Base-by-base conservation (phyloP, 495 filamentous ascomycete genomes). In the Penicillium cinerascens region DNA sequence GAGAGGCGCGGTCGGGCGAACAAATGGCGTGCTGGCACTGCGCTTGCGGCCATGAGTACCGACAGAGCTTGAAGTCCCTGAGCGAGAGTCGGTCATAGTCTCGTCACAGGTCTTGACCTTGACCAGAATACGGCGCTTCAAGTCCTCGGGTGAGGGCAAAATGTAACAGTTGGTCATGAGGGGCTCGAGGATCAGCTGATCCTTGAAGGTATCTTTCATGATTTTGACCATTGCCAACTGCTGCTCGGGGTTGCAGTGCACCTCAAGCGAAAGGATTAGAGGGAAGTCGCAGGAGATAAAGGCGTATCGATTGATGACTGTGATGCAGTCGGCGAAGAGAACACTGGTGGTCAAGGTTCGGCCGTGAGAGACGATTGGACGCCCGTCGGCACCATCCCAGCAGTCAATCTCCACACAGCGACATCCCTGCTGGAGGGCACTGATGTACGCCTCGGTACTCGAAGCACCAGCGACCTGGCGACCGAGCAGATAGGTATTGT, bases 371-470 rank as follows among this genome's bases (percentile, higher is more conserved):
- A 98, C 93, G 46, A 89, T 81, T 6, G 93, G 93, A 52, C 87
- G 82, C 27, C 87, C 89, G 60, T 95, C 87, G 23, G 79, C 75
- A 13, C 93, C 93, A 72, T 98, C 89, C 93, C 93, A 97, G 67
- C 92, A 97, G 72, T 98, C 93, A 40, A 98, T 88, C 70, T 98
- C 93, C 43, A 98, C 83, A 67, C 93, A 97, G 47, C 93, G 87
- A 65, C 93, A 98, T 37, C 91, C 92, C 42, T 85, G 82, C 56
- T 89, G 82, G 21, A 98, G 75, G n/a, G 91, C 90, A 46, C 81
- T 83, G 61, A 97, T 92, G 69, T 98, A 98, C 22, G 88, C 89
- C 66, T 98, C 93, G 10, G 91, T 86, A 57, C 91, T 97, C 17
- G 93, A 96, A 35, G 87, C 82, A 21, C 91, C 91, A 25, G 83